A percentile compares a stretch with the other conserved stretches of the same genome.
phyloP scores from a whole-genome alignment of 805 yeast genomes.

The Candida anglica region DNA sequence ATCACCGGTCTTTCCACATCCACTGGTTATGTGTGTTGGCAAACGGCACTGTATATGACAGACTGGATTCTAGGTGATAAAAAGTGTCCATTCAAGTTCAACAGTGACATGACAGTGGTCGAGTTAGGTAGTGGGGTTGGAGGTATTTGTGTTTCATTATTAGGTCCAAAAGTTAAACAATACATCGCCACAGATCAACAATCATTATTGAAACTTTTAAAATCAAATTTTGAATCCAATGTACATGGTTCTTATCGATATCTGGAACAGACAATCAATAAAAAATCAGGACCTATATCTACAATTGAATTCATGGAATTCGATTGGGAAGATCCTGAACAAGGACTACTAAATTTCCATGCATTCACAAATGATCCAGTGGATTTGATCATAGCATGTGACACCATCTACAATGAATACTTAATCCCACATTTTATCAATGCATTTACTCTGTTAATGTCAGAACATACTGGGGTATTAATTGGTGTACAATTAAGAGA shows the following conservation, averaged over 20 bases:
- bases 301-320: conserved; percentile 45
- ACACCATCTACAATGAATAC: conserved; percentile 62
- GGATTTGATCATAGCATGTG: conserved; percentile 57
- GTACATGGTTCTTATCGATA: conserved; percentile 8
- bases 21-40: conserved; percentile 62
- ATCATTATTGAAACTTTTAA: conserved; percentile 48
- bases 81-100: conserved; percentile 22
- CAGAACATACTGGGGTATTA: conserved; percentile 32
- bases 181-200: conserved; percentile 59
- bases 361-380: conserved; percentile 17
- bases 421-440: conserved; percentile 47
- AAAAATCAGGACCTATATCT: conserved; percentile 6
- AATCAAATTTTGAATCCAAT: conserved; percentile 43
- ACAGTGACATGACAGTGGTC: conserved; percentile 24
- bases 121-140: conserved; percentile 65
- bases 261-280: not conserved
- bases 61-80: conserved; percentile 47
- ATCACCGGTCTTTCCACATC: conserved; percentile 28
- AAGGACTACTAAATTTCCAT: conserved; percentile 23
- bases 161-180: conserved; percentile 24
- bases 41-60: conserved; percentile 42
- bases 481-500: conserved; percentile 53
- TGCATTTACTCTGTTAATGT: conserved; percentile 35
- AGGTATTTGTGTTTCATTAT: conserved; percentile 44
- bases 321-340: conserved; percentile 57